These are phyloP conservation scores for Podospora bellae-mahoneyi DNA, from an alignment of 495 filamentous ascomycete species.

Conservation along the genomic window DNA sequence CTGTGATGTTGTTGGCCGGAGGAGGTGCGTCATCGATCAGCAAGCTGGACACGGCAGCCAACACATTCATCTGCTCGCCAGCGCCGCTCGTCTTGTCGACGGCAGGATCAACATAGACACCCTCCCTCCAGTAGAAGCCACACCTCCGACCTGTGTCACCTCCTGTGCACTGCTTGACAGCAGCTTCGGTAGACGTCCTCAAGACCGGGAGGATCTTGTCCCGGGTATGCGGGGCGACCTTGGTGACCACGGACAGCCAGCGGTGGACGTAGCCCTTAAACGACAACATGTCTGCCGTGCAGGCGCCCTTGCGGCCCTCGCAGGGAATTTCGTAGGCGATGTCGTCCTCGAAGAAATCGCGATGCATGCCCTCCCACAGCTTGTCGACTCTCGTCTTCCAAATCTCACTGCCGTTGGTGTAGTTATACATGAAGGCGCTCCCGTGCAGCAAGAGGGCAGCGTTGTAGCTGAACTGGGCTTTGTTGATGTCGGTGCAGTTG, in stretches of 20 bases:
- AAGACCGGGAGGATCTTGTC: slow-evolving; percentile 59
- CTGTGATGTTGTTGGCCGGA: slow-evolving; percentile 28
- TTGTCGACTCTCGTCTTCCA: slow-evolving; percentile 60
- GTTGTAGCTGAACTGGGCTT: slow-evolving; percentile 71
- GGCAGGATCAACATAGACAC: slow-evolving; percentile 61
- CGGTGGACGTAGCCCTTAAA: slow-evolving; percentile 81
- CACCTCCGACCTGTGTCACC: slow-evolving; percentile 53
- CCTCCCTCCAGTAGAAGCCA: slow-evolving; percentile 50
- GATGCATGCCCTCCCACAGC: slow-evolving; percentile 55
- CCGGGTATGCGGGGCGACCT: slow-evolving; percentile 64
- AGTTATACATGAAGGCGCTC: slow-evolving; percentile 75
- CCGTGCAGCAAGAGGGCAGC: slow-evolving; percentile 69
- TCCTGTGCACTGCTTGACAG: slow-evolving; percentile 65
- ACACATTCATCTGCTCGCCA: slow-evolving; percentile 65
- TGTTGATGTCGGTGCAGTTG: slow-evolving; percentile 61
- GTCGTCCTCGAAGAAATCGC: slow-evolving; percentile 54
- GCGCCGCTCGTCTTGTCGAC: slow-evolving; percentile 60
- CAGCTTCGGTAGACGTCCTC: slow-evolving; percentile 59
- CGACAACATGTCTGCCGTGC: slow-evolving; percentile 69
- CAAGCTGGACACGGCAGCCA: slow-evolving; percentile 59
- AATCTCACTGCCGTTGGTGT: slow-evolving; percentile 29
- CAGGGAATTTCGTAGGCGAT: slow-evolving; percentile 70
- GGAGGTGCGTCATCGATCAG: slow-evolving; percentile 34
- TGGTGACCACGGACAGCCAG: slow-evolving; percentile 70
- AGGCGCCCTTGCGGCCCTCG: slow-evolving; percentile 55